phyloP scores from a whole-genome alignment of 1,284 basidiomycete genomes.

The Naganishia sp. region DNA sequence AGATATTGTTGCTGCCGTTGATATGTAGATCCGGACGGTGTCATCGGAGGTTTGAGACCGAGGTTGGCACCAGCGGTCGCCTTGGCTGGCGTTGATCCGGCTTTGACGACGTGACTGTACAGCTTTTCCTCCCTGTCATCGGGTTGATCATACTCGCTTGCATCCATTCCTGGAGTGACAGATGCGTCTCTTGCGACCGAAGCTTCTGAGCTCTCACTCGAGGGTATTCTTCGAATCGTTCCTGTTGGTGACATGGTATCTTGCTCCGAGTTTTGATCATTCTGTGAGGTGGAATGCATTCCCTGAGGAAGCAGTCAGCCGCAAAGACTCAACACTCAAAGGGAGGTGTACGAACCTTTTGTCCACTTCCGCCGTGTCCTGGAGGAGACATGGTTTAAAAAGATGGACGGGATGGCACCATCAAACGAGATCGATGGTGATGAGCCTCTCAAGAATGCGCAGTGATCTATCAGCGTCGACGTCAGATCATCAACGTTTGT shows the following conservation, averaged over 20 bases:
- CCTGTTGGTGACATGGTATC: conserved; percentile 17
- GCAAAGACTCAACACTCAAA: no score
- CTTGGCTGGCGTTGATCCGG: background rate
- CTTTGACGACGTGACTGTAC: conserved; percentile 22
- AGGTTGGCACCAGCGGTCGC: background rate
- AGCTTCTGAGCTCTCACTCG: background rate
- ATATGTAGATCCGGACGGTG: conserved; percentile 6
- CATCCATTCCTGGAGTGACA: background rate
- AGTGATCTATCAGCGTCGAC: no score
- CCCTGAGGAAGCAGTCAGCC: no score
- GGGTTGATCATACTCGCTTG: background rate
- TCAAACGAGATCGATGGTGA: no score
- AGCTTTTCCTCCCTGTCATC: conserved; percentile 12
- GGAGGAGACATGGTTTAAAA: no score
- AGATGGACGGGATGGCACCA: no score
- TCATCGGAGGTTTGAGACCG: background rate
- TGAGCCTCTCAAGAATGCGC: no score
- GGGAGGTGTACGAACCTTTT: no score
- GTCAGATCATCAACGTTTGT: no score
- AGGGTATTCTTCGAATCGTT: conserved; percentile 6
- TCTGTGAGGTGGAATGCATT: background rate
- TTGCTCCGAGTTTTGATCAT: background rate
- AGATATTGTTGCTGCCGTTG: conserved; percentile 20
- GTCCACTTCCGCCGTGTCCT: no score
- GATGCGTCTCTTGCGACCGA: background rate